These are phyloP conservation scores for Oryza glumipatula DNA, from an alignment of 176 grass and related monocot genomes.

Conservation along the genomic window DNA sequence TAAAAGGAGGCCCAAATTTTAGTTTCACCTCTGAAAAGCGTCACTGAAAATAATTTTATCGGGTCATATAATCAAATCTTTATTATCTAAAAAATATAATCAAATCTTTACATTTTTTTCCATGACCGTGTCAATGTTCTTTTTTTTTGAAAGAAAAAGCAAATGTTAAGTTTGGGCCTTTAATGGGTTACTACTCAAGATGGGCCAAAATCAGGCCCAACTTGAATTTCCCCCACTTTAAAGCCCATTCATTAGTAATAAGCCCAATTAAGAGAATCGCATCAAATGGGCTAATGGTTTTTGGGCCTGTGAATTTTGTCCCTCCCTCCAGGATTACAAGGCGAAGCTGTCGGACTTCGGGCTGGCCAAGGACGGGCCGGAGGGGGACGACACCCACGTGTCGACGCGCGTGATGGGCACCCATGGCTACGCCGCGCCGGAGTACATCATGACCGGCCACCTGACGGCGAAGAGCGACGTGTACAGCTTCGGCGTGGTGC, in stretches of 20 bases:
- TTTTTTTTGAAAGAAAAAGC: neutral
- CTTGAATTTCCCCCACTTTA: neutral
- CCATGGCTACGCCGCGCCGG: slow-evolving; percentile 86
- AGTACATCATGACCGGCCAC: slow-evolving; percentile 99
- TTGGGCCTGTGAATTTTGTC: neutral
- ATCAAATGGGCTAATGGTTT: neutral
- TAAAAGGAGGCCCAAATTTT: neutral
- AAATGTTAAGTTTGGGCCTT: neutral
- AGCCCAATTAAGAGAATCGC: neutral
- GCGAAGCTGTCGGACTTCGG: slow-evolving; percentile 93
- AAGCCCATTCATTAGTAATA: neutral
- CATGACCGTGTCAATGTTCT: neutral
- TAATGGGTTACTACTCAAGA: neutral
- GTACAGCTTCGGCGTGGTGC: slow-evolving; percentile 86
- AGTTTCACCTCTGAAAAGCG: no score
- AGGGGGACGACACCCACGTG: slow-evolving; percentile 91
- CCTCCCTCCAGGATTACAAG: slow-evolving; percentile 60
- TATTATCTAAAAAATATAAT: neutral
- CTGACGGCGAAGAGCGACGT: slow-evolving; percentile 89
- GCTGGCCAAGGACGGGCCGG: slow-evolving; percentile 86
- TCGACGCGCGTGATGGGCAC: slow-evolving; percentile 91
- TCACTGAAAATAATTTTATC: neutral
- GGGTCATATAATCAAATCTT: neutral
- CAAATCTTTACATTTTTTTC: neutral
- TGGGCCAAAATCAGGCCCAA: neutral